These are phyloP conservation scores for Canavalia ensiformis DNA, from an alignment of 306 rosid species.

Conservation along the genomic window DNA sequence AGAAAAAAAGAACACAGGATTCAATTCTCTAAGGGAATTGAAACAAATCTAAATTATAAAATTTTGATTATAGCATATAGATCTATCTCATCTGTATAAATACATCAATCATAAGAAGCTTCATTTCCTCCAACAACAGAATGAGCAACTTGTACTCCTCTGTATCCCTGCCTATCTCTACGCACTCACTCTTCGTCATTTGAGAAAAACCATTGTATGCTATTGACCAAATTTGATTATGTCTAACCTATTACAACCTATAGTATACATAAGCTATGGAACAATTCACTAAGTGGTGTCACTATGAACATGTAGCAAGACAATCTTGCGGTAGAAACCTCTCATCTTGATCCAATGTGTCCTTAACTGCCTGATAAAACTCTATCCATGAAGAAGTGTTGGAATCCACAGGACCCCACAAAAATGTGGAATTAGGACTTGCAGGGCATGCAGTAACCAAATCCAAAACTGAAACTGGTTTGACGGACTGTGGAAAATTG, in stretches of 20 bases:
- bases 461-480: constrained; percentile 79
- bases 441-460: constrained; percentile 82
- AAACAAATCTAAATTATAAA: constrained; percentile 34
- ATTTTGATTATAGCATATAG: constrained; percentile 55
- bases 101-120: constrained; percentile 54
- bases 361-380: constrained; percentile 73
- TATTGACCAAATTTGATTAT: constrained; percentile 52
- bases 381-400: constrained; percentile 78
- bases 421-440: constrained; percentile 82
- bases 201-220: constrained; percentile 61
- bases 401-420: constrained; percentile 67
- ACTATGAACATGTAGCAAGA: constrained; percentile 72
- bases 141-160: constrained; percentile 52
- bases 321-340: constrained; percentile 68
- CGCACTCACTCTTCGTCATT: constrained; percentile 51
- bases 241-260: constrained; percentile 51
- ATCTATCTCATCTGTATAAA: constrained; percentile 57
- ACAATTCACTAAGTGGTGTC: constrained; percentile 35
- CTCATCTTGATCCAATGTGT: constrained; percentile 65
- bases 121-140: constrained; percentile 57
- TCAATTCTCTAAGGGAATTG: constrained; percentile 41
- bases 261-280: constrained; percentile 48
- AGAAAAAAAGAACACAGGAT: constrained; percentile 24
- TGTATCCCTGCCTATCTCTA: constrained; percentile 63
- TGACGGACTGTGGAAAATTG: constrained; percentile 71